Evolutionary conservation across 495 filamentous ascomycete species (phyloP).

Genomic region (Neurospora sp.): DNA sequence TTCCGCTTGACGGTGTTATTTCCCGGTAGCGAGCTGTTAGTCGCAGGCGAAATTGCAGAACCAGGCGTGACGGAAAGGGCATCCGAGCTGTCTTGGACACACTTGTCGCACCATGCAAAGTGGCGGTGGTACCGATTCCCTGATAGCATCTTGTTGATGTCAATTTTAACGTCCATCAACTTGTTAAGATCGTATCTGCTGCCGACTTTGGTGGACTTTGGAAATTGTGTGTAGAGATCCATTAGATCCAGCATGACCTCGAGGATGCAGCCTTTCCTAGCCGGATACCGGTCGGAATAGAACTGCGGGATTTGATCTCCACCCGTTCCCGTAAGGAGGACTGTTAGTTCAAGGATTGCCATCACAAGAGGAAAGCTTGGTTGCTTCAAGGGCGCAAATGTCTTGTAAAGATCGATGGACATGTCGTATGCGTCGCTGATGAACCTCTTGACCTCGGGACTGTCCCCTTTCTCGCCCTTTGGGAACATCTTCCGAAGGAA

Average conservation of each 20-base stretch:
- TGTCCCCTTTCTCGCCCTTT: background rate
- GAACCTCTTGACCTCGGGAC: constrained; percentile 29
- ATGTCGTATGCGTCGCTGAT: constrained; percentile 65
- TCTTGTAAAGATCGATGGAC: constrained; percentile 81
- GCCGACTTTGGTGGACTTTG: constrained; percentile 61
- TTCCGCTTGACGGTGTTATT: constrained; percentile 32
- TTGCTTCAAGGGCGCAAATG: constrained; percentile 84
- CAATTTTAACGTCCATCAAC: constrained; percentile 77
- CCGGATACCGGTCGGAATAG: constrained; percentile 39
- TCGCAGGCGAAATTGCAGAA: constrained; percentile 29
- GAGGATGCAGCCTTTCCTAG: constrained; percentile 50
- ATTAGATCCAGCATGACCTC: constrained; percentile 80
- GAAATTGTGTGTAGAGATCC: constrained; percentile 77
- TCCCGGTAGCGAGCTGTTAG: constrained; percentile 20
- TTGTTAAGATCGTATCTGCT: constrained; percentile 56
- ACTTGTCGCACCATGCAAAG: constrained; percentile 32
- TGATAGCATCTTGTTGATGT: constrained; percentile 66
- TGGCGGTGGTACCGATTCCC: constrained; percentile 22
- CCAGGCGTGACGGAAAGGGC: constrained; percentile 23
- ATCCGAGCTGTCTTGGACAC: constrained; percentile 25
- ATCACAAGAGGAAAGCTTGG: constrained; percentile 69
- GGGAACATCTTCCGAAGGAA: constrained; percentile 46
- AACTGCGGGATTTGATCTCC: constrained; percentile 30
- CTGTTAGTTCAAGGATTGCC: constrained; percentile 70
- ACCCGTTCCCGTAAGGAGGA: constrained; percentile 48